phyloP scores from a whole-genome alignment of 768 basidiomycete species.

The Tylopilus felleus region DNA sequence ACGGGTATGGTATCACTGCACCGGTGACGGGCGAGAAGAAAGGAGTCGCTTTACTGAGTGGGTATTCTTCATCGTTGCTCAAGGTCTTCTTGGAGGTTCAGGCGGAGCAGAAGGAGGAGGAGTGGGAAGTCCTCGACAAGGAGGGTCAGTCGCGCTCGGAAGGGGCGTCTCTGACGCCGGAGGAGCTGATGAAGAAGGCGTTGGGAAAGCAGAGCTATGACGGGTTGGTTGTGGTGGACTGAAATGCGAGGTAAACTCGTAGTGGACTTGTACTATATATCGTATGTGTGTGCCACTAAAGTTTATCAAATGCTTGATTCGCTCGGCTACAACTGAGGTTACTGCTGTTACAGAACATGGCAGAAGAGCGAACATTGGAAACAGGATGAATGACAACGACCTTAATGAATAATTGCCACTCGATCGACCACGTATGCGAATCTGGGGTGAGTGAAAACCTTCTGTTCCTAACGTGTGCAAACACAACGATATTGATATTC shows the following conservation, averaged over 20 bases:
- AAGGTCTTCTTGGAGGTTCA: conserved; percentile 70
- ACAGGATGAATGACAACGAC: too few relatives aligned
- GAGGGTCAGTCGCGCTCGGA: conserved; percentile 6
- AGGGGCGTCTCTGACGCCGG: conserved; percentile 38
- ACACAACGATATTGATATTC: conserved; percentile 8
- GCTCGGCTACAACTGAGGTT: too few relatives aligned
- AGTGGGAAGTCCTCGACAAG: conserved; percentile 34
- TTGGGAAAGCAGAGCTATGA: conserved; percentile 49
- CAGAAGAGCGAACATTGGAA: too few relatives aligned
- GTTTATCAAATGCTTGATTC: too few relatives aligned
- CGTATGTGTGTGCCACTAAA: too few relatives aligned
- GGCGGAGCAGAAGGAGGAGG: conserved; percentile 37
- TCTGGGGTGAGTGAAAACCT: too few relatives aligned
- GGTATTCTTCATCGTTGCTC: conserved; percentile 65
- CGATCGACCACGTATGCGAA: too few relatives aligned
- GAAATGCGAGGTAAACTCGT: background rate
- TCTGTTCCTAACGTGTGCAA: conserved; percentile 27
- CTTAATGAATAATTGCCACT: too few relatives aligned
- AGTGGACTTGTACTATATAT: too few relatives aligned
- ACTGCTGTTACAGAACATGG: too few relatives aligned
- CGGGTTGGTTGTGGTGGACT: conserved; percentile 34
- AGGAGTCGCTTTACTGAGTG: conserved; percentile 68
- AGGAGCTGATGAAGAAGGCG: conserved; percentile 46
- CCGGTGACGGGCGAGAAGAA: conserved; percentile 51
- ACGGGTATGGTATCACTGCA: conserved; percentile 27